Base-by-base conservation (phyloP, 345 rosid genomes). In the Arabis hirsuta region DNA sequence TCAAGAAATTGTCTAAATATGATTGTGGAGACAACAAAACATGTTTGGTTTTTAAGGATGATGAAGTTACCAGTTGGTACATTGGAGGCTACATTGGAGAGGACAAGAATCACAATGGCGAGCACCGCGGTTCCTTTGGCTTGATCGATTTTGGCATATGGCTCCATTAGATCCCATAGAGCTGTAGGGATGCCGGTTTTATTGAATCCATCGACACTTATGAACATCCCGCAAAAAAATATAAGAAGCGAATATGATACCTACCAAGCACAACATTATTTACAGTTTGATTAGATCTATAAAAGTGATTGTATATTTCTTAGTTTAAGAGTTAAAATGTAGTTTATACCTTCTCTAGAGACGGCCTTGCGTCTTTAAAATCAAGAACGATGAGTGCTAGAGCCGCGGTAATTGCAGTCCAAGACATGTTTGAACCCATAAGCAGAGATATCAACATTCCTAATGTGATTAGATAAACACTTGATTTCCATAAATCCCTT, bases 191-290 rank as follows among this genome's bases (percentile, higher is more conserved):
- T 87, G 61, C 92, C 98, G 42, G 97, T 89, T 80, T 71, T 87
- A 72, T 90, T 87, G 73, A 93, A 93, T 53, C 97, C 98, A 16
- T 84, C 79, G 0, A 93, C 92, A 0, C 97, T 86, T 69, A 93
- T 86, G 54, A 90, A 89, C 97, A 90, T 90, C 19, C 98, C 96
- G 3, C 97, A 93, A 54, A 93, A 90, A 87, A 93, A 89, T 5
- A 89, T 58, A 72, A 90, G 43, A 32, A 90, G 90, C 10, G 94
- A 84, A 71, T 86, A 93, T 4, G 98, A 93, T 7, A 90, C 96
- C 96, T 93, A 7, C 9, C 20, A 68, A 61, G 48, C 27, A 65
- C 45, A 38, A 55, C 12, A 78, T 5, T 19, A 53, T 1, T 39
- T 16, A 12, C 8, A 55, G 3, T 44, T 20, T 36, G 9, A 46